Base-by-base conservation (phyloP, 257 asterid genomes). In the Solanum neorickii region DNA sequence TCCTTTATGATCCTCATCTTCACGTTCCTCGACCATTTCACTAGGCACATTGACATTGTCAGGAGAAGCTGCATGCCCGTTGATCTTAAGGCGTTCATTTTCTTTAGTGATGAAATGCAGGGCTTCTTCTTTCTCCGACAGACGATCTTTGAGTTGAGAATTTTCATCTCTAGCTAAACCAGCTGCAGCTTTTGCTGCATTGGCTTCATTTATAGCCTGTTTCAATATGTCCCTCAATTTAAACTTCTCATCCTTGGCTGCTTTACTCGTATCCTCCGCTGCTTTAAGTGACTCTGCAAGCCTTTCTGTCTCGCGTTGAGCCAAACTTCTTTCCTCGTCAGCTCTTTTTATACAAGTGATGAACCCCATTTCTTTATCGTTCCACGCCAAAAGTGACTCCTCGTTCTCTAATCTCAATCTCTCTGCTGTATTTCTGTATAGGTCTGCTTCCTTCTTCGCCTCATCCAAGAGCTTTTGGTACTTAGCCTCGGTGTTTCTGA, bases 331-430 rank as follows among this genome's bases (percentile, higher is more conserved):
- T 84, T 97, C 99, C 60, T 96, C 97, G 39, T 96, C 99, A 0
- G 96, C 96, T 84, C 91, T 29, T 56, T 94, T 97, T 47, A 97
- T 93, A 87, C 99, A 95, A 37, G 92, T 89, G 6, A 96, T 94
- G 83, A 96, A 93, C 3, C 98, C 97, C 92, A 95, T 92, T 78
- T 97, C 99, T 82, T 96, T 97, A 21, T 92, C 99, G 5, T 92
- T 96, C 99, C 96, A 97, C 0, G 99, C 98, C 65, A 94, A 37
- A 44, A 93, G 94, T 2, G 98, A 83, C 86, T 97, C 99, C 90
- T 97, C 99, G 0, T 97, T 98, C 83, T 97, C 99, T 7, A 91
- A n/a, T 27, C 98, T 89, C 25, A 95, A 90, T 82, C 98, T 86
- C 13, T 95, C 96, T 3, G 94, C 93, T 0, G 94, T 89, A 87